phyloP scores from a whole-genome alignment of 2,329 filamentous ascomycete species.

The Atkinsonella hypoxylon region DNA sequence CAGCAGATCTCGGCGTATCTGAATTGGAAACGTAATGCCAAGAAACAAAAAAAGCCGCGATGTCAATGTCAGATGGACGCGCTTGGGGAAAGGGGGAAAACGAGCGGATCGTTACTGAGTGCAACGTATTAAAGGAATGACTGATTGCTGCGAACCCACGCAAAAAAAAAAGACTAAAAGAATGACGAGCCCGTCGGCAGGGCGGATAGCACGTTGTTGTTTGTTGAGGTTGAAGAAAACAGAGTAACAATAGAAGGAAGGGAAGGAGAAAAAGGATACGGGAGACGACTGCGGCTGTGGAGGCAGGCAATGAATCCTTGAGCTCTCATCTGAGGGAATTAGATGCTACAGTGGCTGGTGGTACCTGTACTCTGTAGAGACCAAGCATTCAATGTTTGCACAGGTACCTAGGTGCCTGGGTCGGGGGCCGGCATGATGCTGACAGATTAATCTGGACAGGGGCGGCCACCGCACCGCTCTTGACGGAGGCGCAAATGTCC shows the following conservation, averaged over 20 bases:
- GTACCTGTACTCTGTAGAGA: neutral
- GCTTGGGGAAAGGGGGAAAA: neutral
- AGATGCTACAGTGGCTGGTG: neutral
- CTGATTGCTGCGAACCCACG: constrained; percentile 12
- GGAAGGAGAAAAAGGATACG: constrained; percentile 14
- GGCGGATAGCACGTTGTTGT: constrained; percentile 22
- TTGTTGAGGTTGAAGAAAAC: constrained; percentile 23
- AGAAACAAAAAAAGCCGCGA: neutral
- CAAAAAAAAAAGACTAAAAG: constrained; percentile 27
- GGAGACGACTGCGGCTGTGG: constrained; percentile 12
- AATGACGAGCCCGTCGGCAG: constrained; percentile 48
- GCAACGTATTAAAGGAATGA: constrained; percentile 26
- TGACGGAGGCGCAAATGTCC: no score
- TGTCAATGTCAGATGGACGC: neutral
- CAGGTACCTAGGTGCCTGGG: no score
- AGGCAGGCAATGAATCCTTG: constrained; percentile 10
- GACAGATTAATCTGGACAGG: no score
- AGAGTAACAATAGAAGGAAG: constrained; percentile 21
- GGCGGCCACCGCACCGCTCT: no score
- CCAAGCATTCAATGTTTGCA: neutral
- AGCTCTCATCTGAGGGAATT: constrained; percentile 1
- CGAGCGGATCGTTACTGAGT: constrained; percentile 1
- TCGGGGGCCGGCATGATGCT: no score
- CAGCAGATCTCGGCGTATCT: neutral
- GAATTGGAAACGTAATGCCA: neutral